phyloP scores from a whole-genome alignment of 2,329 filamentous ascomycete genomes.

The Chaetomium strumarium region DNA sequence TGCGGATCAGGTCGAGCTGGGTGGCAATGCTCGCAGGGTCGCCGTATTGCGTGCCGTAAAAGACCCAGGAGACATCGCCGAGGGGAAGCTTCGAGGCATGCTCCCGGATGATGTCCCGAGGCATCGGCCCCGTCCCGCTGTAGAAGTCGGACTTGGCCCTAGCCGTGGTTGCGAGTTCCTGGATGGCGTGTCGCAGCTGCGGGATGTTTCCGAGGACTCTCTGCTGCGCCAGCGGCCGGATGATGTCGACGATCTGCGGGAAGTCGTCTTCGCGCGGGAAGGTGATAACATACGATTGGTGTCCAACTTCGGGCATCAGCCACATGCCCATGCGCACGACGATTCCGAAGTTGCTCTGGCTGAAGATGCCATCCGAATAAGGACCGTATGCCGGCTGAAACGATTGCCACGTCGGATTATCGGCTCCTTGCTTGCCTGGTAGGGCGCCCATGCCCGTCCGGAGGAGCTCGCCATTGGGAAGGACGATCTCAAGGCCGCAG shows the following conservation, averaged over 20 bases:
- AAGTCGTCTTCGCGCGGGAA: constrained; percentile 35
- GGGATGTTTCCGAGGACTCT: constrained; percentile 45
- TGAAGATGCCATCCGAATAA: constrained; percentile 41
- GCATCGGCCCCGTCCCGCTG: constrained; percentile 25
- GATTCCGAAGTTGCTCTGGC: constrained; percentile 50
- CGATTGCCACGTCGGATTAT: constrained; percentile 35
- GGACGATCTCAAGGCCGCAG: constrained; percentile 41
- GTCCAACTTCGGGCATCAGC: constrained; percentile 30
- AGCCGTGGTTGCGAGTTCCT: constrained; percentile 41
- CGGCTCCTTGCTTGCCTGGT: constrained; percentile 30
- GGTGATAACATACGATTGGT: constrained; percentile 37
- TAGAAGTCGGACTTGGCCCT: constrained; percentile 31
- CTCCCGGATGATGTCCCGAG: constrained; percentile 27
- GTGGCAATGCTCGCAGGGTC: constrained; percentile 24
- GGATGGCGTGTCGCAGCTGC: constrained; percentile 38
- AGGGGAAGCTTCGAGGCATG: constrained; percentile 34
- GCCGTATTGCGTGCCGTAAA: constrained; percentile 42
- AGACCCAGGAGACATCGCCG: constrained; percentile 42
- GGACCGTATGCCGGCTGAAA: constrained; percentile 38
- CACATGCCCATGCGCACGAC: constrained; percentile 49
- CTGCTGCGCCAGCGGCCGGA: constrained; percentile 33
- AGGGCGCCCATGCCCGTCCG: constrained; percentile 44
- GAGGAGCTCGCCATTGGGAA: constrained; percentile 40
- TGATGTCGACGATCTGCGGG: constrained; percentile 32
- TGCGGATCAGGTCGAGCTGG: constrained; percentile 35